Conservation (phyloP, 202 grass and related monocot species). For the Panicum virgatum region DNA sequence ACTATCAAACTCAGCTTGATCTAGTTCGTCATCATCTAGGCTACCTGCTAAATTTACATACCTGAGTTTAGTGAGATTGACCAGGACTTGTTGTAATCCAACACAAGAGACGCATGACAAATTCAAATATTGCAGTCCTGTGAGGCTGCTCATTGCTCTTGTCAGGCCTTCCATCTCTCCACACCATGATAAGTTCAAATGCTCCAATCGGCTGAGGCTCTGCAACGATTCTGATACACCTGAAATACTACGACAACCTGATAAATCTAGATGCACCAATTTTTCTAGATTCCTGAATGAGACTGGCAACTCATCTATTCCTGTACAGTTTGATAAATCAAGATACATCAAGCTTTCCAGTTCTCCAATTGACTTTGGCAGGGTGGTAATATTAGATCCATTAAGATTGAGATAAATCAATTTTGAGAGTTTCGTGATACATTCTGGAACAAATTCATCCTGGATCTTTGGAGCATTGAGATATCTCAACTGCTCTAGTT, state of each 20-base stretch:
- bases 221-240: background rate
- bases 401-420: background rate
- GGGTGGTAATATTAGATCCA: background rate
- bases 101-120: background rate
- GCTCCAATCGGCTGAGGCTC: background rate
- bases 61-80: background rate
- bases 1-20: fast-evolving
- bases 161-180: background rate
- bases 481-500: background rate
- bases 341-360: background rate
- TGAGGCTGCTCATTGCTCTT: background rate
- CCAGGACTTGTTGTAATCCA: background rate
- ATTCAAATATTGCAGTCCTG: background rate
- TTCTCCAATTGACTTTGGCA: slow-evolving; percentile 1
- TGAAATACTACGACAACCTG: background rate
- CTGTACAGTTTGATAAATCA: background rate
- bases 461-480: background rate
- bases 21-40: no score
- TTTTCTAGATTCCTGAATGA: background rate
- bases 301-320: background rate
- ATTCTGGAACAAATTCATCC: background rate
- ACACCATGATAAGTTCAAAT: background rate
- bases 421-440: background rate
- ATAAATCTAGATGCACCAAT: background rate
- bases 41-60: slow-evolving; percentile 13